These are phyloP conservation scores for Venturia oleaginea DNA, from an alignment of 2,329 filamentous ascomycete genomes.

Conservation along the genomic window DNA sequence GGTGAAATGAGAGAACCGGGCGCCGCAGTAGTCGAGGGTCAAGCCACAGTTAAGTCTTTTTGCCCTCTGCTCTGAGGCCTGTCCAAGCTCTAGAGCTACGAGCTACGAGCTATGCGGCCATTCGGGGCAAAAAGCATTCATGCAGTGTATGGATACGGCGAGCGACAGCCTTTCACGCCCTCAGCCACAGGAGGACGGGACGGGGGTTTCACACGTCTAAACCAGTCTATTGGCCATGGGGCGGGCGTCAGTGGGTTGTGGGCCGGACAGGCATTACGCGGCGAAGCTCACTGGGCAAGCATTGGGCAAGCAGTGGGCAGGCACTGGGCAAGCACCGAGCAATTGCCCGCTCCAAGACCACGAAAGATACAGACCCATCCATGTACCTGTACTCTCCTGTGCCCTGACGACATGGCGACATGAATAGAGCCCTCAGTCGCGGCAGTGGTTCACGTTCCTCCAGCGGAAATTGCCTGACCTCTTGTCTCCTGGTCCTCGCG, in stretches of 20 bases:
- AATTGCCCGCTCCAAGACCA: neutral
- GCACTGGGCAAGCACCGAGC: no score
- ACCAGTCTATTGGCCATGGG: neutral
- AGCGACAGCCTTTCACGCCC: neutral
- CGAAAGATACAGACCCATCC: neutral
- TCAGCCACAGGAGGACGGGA: neutral
- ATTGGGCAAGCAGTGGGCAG: neutral
- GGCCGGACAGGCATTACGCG: neutral
- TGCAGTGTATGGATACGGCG: neutral
- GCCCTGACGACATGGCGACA: neutral
- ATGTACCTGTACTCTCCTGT: neutral
- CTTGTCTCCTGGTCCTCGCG: neutral
- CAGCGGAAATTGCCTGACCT: neutral
- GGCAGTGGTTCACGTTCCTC: neutral
- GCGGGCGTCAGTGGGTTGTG: neutral
- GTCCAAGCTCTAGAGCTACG: neutral
- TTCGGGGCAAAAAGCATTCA: slow-evolving; percentile 3
- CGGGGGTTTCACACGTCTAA: neutral
- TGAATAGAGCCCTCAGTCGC: neutral
- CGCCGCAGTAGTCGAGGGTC: slow-evolving; percentile 4
- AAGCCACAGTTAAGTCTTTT: slow-evolving; percentile 5
- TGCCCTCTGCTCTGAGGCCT: neutral
- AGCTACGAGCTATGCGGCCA: neutral
- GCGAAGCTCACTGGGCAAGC: neutral
- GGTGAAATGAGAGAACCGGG: neutral